Conservation (phyloP, 169 alveolate genomes). For the Cryptosporidium sp. region DNA sequence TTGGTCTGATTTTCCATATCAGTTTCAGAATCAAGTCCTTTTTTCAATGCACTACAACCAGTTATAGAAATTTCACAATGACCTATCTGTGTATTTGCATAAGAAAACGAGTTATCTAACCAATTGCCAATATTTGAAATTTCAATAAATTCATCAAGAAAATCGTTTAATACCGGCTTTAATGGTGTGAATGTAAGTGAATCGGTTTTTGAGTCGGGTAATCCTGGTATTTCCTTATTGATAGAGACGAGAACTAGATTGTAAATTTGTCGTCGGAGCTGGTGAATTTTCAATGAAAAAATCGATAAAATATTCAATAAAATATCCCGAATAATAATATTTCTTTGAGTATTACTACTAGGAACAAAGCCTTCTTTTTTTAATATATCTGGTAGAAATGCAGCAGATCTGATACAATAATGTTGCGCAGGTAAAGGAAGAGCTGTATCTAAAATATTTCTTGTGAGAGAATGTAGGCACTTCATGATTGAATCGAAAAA, state of each 20-base stretch:
- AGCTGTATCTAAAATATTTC: conserved; percentile 59
- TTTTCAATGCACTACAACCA: conserved; percentile 35
- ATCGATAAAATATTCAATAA: conserved; percentile 41
- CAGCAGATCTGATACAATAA: conserved; percentile 66
- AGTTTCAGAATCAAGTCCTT: conserved; percentile 12
- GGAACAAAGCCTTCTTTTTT: conserved; percentile 61
- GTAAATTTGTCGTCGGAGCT: conserved; percentile 69
- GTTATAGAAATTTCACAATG: conserved; percentile 57
- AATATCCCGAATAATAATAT: conserved; percentile 65
- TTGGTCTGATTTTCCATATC: conserved; percentile 12
- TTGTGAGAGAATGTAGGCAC: conserved; percentile 64
- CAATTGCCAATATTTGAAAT: conserved; percentile 37
- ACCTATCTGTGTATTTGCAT: conserved; percentile 67
- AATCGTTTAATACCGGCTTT: conserved; percentile 19
- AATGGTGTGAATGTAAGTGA: conserved; percentile 11
- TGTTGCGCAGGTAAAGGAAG: conserved; percentile 76
- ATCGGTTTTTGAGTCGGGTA: conserved; percentile 30
- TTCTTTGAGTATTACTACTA: conserved; percentile 43
- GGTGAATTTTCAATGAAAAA: conserved; percentile 63
- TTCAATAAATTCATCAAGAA: conserved; percentile 43
- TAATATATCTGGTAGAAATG: conserved; percentile 69
- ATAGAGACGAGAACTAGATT: conserved; percentile 48
- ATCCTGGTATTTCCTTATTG: conserved; percentile 28
- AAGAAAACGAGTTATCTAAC: conserved; percentile 61
- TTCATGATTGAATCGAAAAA: conserved; percentile 52